Base-by-base conservation (phyloP, 129 eudicot genomes). In the Rutidosis leptorrhynchoides region DNA sequence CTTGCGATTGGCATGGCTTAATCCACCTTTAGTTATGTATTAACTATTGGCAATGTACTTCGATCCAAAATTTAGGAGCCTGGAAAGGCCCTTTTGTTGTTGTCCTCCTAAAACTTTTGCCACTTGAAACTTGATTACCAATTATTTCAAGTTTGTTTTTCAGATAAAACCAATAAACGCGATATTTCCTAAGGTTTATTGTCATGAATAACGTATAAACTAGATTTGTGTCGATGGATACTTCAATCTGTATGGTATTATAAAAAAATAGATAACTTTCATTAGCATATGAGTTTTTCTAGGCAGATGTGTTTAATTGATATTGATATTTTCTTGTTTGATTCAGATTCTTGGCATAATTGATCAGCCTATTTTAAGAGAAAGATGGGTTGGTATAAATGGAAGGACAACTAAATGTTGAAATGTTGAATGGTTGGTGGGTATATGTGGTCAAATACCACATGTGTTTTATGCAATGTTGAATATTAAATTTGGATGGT, bases 301-400 rank as follows among this genome's bases (percentile, higher is more conserved):
- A 30, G 20, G 51, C 49, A 27, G 46, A 51, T 54, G 17, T 30
- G 32, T 55, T 63, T 62, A 19, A 35, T 61, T 73, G 69, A 71
- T 24, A 35, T 61, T 73, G 69, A 71, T 61, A 8, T 68, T 57
- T 16, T 80, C 53, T 70, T 53, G 30, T 24, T 69, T 57, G 35
- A 59, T 59, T 63, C 82, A 93, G 99, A 86, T 93, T 67, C 87
- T 93, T 69, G 99, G 99, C 72, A 73, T 93, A 52, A 81, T 93
- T 69, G 90, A 93, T 80, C 99, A 93, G 65, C 99, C 99, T 43
- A 53, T 93, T 30, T 79, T 93, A 45, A 79, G 82, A 76, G 96
- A 89, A 72, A 82, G 99, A 79, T 93, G 99, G 99, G 76, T 88
- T 61, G 95, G 99, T 26, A 64, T 88, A 55, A 78, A 51, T 58